Percentiles rank a stretch among this genome's conserved stretches.
These are phyloP conservation scores for Xylariaceae sp. DNA, from an alignment of 2,329 filamentous ascomycete species.

Conservation along the genomic window DNA sequence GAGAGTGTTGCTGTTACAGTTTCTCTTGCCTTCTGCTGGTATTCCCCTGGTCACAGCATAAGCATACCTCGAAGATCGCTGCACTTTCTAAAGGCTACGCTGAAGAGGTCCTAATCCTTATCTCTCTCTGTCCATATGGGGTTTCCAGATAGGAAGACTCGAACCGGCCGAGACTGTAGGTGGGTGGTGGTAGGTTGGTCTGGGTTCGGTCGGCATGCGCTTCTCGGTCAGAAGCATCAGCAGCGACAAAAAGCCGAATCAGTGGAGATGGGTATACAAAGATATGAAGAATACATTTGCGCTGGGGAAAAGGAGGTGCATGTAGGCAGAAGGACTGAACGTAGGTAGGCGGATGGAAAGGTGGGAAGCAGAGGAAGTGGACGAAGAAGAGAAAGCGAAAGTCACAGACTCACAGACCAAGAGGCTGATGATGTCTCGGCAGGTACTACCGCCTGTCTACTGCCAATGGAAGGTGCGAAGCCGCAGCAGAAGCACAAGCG, in stretches of 20 bases:
- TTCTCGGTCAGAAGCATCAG: not conserved
- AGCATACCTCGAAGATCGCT: not conserved
- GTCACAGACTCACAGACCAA: not conserved
- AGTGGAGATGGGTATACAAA: not conserved
- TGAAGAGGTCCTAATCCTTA: not conserved
- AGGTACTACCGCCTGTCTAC: not conserved
- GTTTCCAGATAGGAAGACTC: not conserved
- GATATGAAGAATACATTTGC: not conserved
- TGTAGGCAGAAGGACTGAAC: not conserved
- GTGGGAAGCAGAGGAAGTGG: not conserved
- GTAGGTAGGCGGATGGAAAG: not conserved
- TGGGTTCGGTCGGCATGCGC: not conserved
- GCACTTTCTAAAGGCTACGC: not conserved
- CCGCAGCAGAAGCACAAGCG: not conserved
- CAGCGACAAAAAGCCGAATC: not conserved
- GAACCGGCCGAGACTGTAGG: not conserved
- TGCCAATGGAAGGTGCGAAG: not conserved
- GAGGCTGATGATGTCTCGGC: not conserved
- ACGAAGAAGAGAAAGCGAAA: not conserved
- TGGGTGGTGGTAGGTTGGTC: not conserved
- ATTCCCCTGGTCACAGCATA: not conserved
- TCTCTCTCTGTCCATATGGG: not conserved
- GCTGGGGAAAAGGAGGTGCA: not conserved
- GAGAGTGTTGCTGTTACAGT: not conserved
- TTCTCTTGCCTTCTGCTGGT: not conserved